Percentiles rank a stretch among this genome's conserved stretches.
phyloP scores from a whole-genome alignment of 257 asterid genomes.

The Catharanthus roseus region DNA sequence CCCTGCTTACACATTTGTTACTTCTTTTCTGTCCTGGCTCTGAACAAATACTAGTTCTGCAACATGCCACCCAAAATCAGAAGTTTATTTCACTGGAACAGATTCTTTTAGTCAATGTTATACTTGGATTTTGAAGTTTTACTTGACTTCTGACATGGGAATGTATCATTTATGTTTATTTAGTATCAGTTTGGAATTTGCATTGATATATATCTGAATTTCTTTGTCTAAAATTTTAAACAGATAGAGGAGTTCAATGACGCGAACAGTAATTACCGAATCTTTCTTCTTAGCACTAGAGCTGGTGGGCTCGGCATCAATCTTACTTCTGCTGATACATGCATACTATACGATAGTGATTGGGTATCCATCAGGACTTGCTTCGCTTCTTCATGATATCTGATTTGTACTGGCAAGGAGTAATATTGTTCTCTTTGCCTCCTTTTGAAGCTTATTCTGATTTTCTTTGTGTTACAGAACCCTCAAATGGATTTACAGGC shows the following conservation, averaged over 20 bases:
- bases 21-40: neutral
- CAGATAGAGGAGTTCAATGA: conserved; percentile 92
- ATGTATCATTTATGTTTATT: no score
- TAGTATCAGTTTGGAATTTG: neutral
- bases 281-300: conserved; percentile 93
- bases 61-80: neutral
- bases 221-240: neutral
- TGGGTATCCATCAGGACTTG: conserved; percentile 58
- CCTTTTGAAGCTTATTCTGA: conserved; percentile 1
- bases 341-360: conserved; percentile 95
- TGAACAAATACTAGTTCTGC: neutral
- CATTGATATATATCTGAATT: neutral
- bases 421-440: neutral
- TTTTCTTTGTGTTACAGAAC: conserved; percentile 49
- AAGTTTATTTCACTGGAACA: neutral
- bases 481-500: conserved; percentile 99
- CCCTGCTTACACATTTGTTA: neutral
- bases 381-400: neutral
- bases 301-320: conserved; percentile 99
- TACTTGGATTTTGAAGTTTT: neutral
- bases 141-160: neutral
- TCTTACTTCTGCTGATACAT: conserved; percentile 97
- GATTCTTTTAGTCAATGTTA: no score
- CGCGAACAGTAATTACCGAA: conserved; percentile 45
- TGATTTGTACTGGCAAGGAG: neutral